phyloP scores from a whole-genome alignment of 2,329 filamentous ascomycete genomes.

The Aspergillus quadricinctus region DNA sequence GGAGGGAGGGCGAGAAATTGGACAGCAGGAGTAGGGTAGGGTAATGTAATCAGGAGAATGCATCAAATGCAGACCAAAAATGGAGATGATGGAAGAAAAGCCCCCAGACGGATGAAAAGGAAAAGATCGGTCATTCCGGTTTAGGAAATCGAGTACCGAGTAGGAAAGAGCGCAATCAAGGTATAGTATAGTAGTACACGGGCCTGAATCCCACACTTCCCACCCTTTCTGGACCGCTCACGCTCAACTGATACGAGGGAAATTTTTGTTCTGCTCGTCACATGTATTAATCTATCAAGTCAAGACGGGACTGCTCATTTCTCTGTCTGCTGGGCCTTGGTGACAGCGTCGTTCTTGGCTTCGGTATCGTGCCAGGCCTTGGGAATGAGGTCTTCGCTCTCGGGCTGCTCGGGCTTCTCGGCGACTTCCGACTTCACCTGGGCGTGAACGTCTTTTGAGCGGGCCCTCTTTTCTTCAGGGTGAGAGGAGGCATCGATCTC shows the following conservation, averaged over 20 bases:
- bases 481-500: constrained; percentile 23
- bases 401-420: constrained; percentile 25
- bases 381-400: constrained; percentile 45
- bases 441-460: constrained; percentile 18
- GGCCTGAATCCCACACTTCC: background rate
- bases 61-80: constrained; percentile 1
- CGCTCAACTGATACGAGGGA: background rate
- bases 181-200: background rate
- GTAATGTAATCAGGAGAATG: background rate
- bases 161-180: background rate
- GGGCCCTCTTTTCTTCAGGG: constrained; percentile 23
- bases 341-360: constrained; percentile 16
- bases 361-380: constrained; percentile 47
- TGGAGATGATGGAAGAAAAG: constrained; percentile 8
- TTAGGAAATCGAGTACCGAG: background rate
- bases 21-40: no score
- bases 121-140: background rate
- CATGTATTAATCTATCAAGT: background rate
- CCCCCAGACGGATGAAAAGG: background rate
- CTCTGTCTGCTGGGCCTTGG: constrained; percentile 9
- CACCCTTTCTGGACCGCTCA: background rate
- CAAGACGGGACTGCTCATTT: constrained; percentile 10
- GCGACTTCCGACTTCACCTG: constrained; percentile 20
- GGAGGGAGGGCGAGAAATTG: constrained; percentile 2
- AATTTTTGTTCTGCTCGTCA: background rate